These are phyloP conservation scores for Curvularia verruculosa DNA, from an alignment of 2,329 filamentous ascomycete genomes.

Conservation along the genomic window DNA sequence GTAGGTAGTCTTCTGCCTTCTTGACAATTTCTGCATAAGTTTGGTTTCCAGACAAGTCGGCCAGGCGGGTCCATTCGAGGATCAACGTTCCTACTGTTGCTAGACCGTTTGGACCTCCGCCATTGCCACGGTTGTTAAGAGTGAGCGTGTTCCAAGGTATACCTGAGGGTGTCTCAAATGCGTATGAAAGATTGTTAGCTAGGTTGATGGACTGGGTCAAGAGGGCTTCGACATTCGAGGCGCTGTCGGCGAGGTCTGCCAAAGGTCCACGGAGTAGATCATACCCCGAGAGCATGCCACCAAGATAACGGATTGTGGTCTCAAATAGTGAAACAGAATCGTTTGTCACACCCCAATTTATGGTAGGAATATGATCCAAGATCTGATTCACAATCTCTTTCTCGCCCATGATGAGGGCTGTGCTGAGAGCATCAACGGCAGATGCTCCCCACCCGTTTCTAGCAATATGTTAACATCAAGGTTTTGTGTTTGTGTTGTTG, in stretches of 20 bases:
- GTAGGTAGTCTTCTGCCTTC: conserved; percentile 71
- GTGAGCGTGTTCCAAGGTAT: conserved; percentile 73
- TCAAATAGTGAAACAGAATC: conserved; percentile 78
- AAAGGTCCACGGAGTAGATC: conserved; percentile 75
- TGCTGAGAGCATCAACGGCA: conserved; percentile 79
- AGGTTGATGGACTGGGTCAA: conserved; percentile 71
- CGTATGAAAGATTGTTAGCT: conserved; percentile 74
- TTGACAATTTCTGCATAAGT: conserved; percentile 71
- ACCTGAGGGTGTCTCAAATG: conserved; percentile 77
- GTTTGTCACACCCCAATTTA: conserved; percentile 70
- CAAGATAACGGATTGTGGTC: conserved; percentile 87
- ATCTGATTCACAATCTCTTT: conserved; percentile 71
- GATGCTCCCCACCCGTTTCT: conserved; percentile 87
- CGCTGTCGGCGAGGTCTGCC: conserved; percentile 56
- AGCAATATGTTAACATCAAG: neutral
- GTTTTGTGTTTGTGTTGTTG: neutral
- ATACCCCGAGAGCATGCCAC: conserved; percentile 76
- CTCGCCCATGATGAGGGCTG: conserved; percentile 78
- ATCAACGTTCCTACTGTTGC: conserved; percentile 80
- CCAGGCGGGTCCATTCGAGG: conserved; percentile 82
- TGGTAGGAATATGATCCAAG: conserved; percentile 69
- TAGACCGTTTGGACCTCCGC: conserved; percentile 68
- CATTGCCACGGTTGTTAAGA: conserved; percentile 59
- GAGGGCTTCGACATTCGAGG: conserved; percentile 61
- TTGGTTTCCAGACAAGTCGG: conserved; percentile 72